Evolutionary conservation across 768 basidiomycete genomes (phyloP).

Genomic region (Cantharellus anzutake): DNA sequence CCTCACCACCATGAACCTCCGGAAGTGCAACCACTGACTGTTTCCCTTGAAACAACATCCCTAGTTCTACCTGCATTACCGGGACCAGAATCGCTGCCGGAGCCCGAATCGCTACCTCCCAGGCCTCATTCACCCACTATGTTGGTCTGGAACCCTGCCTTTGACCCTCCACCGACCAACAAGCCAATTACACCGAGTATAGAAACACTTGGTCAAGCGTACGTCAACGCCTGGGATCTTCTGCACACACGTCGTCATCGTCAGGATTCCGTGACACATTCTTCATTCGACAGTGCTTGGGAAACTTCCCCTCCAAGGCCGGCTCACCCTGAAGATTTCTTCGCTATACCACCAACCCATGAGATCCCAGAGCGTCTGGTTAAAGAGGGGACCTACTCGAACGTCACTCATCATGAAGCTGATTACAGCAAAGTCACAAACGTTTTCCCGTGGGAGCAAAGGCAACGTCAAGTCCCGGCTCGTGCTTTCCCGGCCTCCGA

Average conservation of each 20-base stretch:
- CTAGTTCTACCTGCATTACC: too few species aligned
- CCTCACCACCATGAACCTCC: too few species aligned
- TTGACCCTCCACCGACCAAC: slow-evolving; percentile 57
- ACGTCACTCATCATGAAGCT: slow-evolving; percentile 33
- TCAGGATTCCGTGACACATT: neutral
- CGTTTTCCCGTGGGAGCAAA: slow-evolving; percentile 92
- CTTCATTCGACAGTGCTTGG: slow-evolving; percentile 1
- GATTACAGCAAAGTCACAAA: slow-evolving; percentile 52
- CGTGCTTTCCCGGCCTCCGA: slow-evolving; percentile 59
- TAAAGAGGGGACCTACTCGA: slow-evolving; percentile 56
- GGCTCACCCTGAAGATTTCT: slow-evolving; percentile 24
- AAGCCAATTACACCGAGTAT: slow-evolving; percentile 28
- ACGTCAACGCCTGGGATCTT: slow-evolving; percentile 75
- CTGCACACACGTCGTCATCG: slow-evolving; percentile 10
- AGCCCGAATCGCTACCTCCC: slow-evolving; percentile 13
- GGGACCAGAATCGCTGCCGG: too few species aligned
- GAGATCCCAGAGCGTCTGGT: slow-evolving; percentile 47
- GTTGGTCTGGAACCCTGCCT: slow-evolving; percentile 60
- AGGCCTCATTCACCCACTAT: slow-evolving; percentile 43
- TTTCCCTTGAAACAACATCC: too few species aligned
- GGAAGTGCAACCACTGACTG: too few species aligned
- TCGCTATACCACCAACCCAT: slow-evolving; percentile 38
- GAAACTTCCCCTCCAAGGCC: neutral
- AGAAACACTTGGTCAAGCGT: slow-evolving; percentile 52
- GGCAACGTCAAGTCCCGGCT: slow-evolving; percentile 41